Conservation (phyloP, 768 basidiomycete species). For the Russula vinacea region DNA sequence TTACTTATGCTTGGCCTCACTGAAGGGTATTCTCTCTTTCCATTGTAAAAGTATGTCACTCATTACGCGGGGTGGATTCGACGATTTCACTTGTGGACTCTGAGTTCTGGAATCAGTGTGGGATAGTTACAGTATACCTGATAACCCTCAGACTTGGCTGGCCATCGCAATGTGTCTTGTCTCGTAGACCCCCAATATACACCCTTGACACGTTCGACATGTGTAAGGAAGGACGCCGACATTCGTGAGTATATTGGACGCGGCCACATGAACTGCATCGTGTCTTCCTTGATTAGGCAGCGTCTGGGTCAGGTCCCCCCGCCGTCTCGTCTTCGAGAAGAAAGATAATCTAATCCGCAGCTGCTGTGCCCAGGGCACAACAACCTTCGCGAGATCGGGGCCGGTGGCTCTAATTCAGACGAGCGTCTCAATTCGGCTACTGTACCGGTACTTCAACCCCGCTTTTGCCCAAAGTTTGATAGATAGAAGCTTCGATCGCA, state of each 20-base stretch:
- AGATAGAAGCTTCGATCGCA: neutral
- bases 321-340: neutral
- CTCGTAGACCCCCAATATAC: neutral
- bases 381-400: neutral
- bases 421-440: neutral
- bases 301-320: neutral
- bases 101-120: neutral
- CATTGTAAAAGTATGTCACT: constrained; percentile 13
- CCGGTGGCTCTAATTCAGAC: neutral
- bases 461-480: neutral
- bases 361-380: neutral
- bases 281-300: neutral
- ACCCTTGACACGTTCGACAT: neutral
- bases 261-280: neutral
- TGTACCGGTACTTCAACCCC: too few species aligned
- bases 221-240: neutral
- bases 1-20: neutral
- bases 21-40: constrained; percentile 1
- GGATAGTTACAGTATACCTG: too few species aligned
- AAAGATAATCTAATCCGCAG: neutral
- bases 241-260: neutral
- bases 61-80: neutral
- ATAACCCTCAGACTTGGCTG: neutral
- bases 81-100: neutral
- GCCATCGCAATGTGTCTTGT: neutral